These are phyloP conservation scores for Ramaria rubella DNA, from an alignment of 768 basidiomycete species.

Conservation along the genomic window DNA sequence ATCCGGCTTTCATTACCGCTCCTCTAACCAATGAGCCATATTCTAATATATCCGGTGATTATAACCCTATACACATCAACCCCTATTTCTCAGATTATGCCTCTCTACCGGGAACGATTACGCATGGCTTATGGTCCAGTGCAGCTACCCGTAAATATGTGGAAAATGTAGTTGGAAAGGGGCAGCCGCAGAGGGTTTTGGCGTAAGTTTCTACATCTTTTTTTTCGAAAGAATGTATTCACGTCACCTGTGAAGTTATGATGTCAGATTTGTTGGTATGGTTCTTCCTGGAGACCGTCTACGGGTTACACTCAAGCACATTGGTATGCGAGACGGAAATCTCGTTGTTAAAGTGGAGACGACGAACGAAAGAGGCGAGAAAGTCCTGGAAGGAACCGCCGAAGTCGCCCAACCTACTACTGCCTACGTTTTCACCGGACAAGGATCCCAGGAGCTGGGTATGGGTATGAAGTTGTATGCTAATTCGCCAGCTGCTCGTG, in stretches of 20 bases:
- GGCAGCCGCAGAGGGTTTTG: slow-evolving; percentile 83
- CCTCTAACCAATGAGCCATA: slow-evolving; percentile 94
- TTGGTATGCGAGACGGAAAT: slow-evolving; percentile 88
- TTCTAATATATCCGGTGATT: slow-evolving; percentile 93
- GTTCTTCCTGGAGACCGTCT: slow-evolving; percentile 87
- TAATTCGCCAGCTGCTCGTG: slow-evolving; percentile 84
- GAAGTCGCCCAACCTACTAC: slow-evolving; percentile 91
- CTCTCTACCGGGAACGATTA: slow-evolving; percentile 90
- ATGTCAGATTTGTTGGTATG: slow-evolving; percentile 97
- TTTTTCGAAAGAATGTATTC: too few species aligned
- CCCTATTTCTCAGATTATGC: slow-evolving; percentile 97
- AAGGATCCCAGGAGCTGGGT: slow-evolving; percentile 94
- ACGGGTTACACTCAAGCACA: slow-evolving; percentile 79
- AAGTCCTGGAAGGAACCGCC: slow-evolving; percentile 86
- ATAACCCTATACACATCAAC: slow-evolving; percentile 98
- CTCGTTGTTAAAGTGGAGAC: slow-evolving; percentile 89
- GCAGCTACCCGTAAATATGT: slow-evolving; percentile 90
- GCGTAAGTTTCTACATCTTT: slow-evolving; percentile 65
- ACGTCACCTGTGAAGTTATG: slow-evolving; percentile 64
- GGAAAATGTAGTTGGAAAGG: slow-evolving; percentile 91
- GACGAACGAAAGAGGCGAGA: slow-evolving; percentile 77
- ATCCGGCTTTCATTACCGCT: slow-evolving; percentile 63
- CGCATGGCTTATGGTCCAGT: slow-evolving; percentile 95
- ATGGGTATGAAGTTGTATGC: slow-evolving; percentile 99
- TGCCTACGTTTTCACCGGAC: slow-evolving; percentile 96